Evolutionary conservation across 2,329 filamentous ascomycete species (phyloP), one percentile per base, ranked within the genome.

Genomic region (Neoascochyta sp.): DNA sequence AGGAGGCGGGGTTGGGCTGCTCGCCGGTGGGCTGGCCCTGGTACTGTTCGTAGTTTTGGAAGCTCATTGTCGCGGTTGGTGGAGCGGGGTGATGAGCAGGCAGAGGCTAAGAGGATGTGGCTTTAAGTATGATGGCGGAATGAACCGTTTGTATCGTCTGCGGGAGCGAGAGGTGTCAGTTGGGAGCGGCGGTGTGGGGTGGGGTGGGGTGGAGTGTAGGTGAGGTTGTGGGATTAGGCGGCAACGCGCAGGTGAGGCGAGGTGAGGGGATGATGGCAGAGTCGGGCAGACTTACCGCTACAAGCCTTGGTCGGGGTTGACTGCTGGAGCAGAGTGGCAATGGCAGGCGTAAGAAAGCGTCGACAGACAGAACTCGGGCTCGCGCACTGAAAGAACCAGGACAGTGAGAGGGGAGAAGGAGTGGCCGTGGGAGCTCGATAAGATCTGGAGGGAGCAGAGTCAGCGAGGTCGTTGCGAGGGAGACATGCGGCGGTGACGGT

Each of bases 11-110:
- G 60, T 75, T 75, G 45, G 72, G 53, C 13, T 29, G 29, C 35
- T 64, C 65, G 41, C 68, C 65, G 46, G 56, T 68, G 44, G 65
- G 65, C 61, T 78, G 77, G 60, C 74, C 74, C 55, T 74, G 75
- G 62, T 76, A 80, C 44, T 73, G 69, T 52, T 81, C 77, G 63
- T 77, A 80, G 62, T 77, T 77, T 41, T 76, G 73, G 68, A 80
- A 82, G 60, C 76, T 80, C 80, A 83, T 83, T 36, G 46, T 74
- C 60, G 38, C 34, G 27, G 21, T 32, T 29, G 42, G 47, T 45
- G 34, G 45, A 32, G 33, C 32, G 43, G 40, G 44, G 35, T 48
- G 41, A 13, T 35, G 41, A 40, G 43, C 31, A 40, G 27, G 27
- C 34, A 27, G 24, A 34, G 29, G 30, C 39, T 45, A 45, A 41